Evolutionary conservation across 176 grass and related monocot species (phyloP).

Genomic region (Olyra latifolia): DNA sequence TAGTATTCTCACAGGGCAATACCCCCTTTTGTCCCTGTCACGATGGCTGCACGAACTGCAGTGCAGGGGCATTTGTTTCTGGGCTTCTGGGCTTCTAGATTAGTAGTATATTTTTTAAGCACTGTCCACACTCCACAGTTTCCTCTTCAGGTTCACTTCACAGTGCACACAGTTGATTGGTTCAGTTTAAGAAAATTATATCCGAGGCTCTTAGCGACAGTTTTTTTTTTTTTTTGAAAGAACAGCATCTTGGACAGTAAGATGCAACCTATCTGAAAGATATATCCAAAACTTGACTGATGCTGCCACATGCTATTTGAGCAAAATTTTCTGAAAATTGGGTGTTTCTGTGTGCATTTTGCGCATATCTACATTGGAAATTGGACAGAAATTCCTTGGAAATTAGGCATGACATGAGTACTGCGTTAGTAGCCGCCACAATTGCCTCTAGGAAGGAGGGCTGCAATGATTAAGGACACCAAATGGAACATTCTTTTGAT

Average conservation of each 20-base stretch:
- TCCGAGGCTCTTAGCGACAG: neutral
- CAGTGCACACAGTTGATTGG: neutral
- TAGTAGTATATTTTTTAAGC: neutral
- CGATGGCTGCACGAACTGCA: conserved; percentile 26
- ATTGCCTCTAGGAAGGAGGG: neutral
- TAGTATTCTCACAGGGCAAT: neutral
- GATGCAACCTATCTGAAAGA: neutral
- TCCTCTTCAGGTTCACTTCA: neutral
- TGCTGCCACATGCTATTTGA: neutral
- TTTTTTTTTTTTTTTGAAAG: too few relatives aligned
- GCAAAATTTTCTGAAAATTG: conserved; percentile 15
- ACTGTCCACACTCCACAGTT: neutral
- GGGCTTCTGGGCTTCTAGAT: conserved; percentile 20
- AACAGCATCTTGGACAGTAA: neutral
- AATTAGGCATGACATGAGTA: conserved; percentile 15
- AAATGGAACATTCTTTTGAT: conserved; percentile 31
- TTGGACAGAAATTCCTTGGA: too few relatives aligned
- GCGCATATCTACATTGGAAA: neutral
- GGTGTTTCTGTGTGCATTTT: neutral
- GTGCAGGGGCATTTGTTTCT: neutral
- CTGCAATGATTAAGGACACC: conserved; percentile 31
- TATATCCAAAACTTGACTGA: neutral
- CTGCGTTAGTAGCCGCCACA: neutral
- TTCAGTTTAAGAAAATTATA: neutral
- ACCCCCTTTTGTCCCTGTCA: neutral